Evolutionary conservation across 495 filamentous ascomycete species (phyloP).

Genomic region (Tirmania nivea): DNA sequence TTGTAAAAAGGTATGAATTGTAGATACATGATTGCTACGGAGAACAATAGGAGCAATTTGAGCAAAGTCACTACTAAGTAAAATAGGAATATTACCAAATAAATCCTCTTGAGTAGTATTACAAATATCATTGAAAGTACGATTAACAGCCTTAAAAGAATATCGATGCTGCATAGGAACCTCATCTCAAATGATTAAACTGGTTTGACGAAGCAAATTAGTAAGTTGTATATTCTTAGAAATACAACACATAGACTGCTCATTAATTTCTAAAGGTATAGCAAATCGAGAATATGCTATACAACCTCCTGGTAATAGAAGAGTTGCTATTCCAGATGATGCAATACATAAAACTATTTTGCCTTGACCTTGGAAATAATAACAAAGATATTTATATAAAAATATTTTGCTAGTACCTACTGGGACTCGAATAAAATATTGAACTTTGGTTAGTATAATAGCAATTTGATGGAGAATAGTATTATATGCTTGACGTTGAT

Average conservation of each 20-base stretch:
- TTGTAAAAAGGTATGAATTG: background rate
- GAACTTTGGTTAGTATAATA: background rate
- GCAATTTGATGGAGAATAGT: background rate
- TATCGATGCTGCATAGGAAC: background rate
- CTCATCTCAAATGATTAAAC: background rate
- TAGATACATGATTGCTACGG: background rate
- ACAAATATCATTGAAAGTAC: background rate
- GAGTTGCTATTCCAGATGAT: conserved; percentile 7
- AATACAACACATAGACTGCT: conserved; percentile 3
- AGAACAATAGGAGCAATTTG: background rate
- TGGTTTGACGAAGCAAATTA: background rate
- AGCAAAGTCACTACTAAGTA: background rate
- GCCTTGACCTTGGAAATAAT: conserved; percentile 4
- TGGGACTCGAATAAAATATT: conserved; percentile 7
- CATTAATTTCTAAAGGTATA: conserved; percentile 6
- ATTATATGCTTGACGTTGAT: background rate
- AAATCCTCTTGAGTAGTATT: background rate
- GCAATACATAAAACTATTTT: conserved; percentile 10
- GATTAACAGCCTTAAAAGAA: background rate
- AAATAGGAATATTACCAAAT: background rate
- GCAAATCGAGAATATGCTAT: conserved; percentile 6
- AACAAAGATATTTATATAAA: conserved; percentile 5
- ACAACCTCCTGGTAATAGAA: conserved; percentile 3
- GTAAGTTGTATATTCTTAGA: conserved; percentile 1
- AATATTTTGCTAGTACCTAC: conserved; percentile 8